phyloP scores from a whole-genome alignment of 2,329 filamentous ascomycete species.

The Pseudocercospora pini-densiflorae region DNA sequence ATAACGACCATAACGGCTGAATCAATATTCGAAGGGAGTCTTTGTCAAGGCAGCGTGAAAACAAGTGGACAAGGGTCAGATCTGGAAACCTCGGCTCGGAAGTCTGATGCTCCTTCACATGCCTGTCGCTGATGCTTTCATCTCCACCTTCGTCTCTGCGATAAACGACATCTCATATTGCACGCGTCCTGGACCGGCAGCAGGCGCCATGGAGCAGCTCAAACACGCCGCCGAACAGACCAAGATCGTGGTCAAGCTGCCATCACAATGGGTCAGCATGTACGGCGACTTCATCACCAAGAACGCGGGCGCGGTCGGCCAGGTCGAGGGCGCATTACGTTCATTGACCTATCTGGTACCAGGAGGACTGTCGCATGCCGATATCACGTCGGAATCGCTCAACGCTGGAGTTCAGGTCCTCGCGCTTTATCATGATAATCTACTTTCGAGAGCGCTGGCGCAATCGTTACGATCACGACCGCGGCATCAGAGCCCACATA shows the following conservation, averaged over 20 bases:
- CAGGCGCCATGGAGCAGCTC: conserved; percentile 34
- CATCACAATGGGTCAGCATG: conserved; percentile 50
- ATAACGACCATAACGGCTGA: not conserved
- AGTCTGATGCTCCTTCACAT: conserved; percentile 6
- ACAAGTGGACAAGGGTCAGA: not conserved
- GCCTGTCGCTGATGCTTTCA: not conserved
- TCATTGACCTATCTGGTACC: conserved; percentile 97
- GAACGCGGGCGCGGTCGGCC: conserved; percentile 90
- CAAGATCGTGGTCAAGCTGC: conserved; percentile 36
- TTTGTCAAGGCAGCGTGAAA: not conserved
- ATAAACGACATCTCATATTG: conserved; percentile 1
- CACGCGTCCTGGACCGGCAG: not conserved
- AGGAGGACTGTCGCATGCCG: conserved; percentile 85
- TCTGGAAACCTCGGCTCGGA: conserved; percentile 1
- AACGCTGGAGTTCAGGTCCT: conserved; percentile 83
- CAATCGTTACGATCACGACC: conserved; percentile 57
- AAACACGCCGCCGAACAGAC: conserved; percentile 37
- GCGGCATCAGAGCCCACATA: conserved; percentile 57
- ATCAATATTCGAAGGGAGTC: not conserved
- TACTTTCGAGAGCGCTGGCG: conserved; percentile 70
- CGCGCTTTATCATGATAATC: conserved; percentile 88
- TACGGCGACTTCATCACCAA: conserved; percentile 93
- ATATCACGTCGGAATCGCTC: conserved; percentile 89
- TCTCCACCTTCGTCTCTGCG: conserved; percentile 1
- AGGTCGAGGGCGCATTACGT: conserved; percentile 91